These are phyloP conservation scores for Rutstroemia sp. DNA, from an alignment of 2,329 filamentous ascomycete genomes.

Conservation along the genomic window DNA sequence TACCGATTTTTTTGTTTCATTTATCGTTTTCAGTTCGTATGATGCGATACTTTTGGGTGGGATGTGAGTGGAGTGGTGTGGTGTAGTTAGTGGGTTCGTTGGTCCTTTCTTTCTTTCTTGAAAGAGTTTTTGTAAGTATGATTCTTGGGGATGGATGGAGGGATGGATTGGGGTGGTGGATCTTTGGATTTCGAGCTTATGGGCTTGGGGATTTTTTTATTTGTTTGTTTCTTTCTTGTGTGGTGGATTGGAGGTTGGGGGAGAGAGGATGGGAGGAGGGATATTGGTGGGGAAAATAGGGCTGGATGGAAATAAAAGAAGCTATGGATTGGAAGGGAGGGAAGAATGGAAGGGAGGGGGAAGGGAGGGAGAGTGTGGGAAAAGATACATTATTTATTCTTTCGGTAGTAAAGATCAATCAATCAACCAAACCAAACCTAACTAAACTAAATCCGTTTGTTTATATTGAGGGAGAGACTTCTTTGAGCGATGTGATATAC, in stretches of 20 bases:
- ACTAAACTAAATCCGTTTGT: too few species aligned
- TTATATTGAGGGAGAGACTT: too few species aligned
- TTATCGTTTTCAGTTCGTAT: neutral
- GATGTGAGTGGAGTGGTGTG: too few species aligned
- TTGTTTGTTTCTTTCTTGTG: too few species aligned
- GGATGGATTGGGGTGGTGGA: neutral
- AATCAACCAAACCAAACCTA: too few species aligned
- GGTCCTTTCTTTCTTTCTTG: neutral
- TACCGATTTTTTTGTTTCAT: neutral
- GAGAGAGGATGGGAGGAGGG: neutral
- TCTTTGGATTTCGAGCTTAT: neutral
- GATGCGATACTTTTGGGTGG: too few species aligned
- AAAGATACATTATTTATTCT: neutral
- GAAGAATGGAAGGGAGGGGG: neutral
- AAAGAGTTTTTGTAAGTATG: neutral
- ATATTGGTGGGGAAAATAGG: neutral
- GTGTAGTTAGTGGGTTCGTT: constrained; percentile 1
- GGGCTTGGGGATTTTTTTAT: neutral
- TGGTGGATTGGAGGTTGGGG: too few species aligned
- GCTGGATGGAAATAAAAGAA: neutral
- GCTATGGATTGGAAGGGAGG: neutral
- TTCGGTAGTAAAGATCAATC: too few species aligned
- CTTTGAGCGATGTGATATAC: too few species aligned
- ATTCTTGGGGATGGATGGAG: neutral
- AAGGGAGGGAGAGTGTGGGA: neutral